These are phyloP conservation scores for Amanita jacksonii DNA, from an alignment of 768 basidiomycete species.

Conservation along the genomic window DNA sequence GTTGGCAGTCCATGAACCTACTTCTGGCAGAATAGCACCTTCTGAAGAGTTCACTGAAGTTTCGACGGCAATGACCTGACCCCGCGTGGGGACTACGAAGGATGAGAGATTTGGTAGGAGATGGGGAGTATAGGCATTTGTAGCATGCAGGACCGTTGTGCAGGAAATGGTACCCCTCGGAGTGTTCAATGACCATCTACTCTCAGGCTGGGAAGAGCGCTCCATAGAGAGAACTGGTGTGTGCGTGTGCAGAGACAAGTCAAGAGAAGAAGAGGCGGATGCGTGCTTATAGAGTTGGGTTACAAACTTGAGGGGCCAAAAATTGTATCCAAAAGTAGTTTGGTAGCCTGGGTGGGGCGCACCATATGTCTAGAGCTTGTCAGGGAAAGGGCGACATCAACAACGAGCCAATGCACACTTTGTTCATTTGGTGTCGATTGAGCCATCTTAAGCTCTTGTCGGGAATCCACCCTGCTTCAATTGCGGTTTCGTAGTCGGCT, in stretches of 20 bases:
- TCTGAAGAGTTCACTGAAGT: conserved; percentile 12
- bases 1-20: conserved; percentile 38
- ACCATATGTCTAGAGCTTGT: conserved; percentile 35
- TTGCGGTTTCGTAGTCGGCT: conserved; percentile 45
- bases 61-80: conserved; percentile 47
- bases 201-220: conserved; percentile 6
- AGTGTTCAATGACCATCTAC: conserved; percentile 48
- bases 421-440: conserved; percentile 32
- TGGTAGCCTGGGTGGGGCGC: conserved; percentile 42
- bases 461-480: conserved; percentile 39
- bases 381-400: background rate
- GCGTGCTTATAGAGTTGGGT: conserved; percentile 43
- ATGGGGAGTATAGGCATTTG: conserved; percentile 74
- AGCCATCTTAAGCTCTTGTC: conserved; percentile 29
- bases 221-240: conserved; percentile 53
- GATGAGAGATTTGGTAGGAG: conserved; percentile 58
- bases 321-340: conserved; percentile 43
- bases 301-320: conserved; percentile 80
- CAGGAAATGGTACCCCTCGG: conserved; percentile 56
- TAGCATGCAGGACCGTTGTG: conserved; percentile 70
- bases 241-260: conserved; percentile 57
- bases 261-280: conserved; percentile 19
- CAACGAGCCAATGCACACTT: conserved; percentile 29
- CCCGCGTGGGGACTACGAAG: conserved; percentile 63
- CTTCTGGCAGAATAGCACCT: conserved; percentile 30